A percentile compares a stretch with the other conserved stretches of the same genome.
Evolutionary conservation across 495 filamentous ascomycete species (phyloP).

Genomic region (Symbiotaphrina buchneri): DNA sequence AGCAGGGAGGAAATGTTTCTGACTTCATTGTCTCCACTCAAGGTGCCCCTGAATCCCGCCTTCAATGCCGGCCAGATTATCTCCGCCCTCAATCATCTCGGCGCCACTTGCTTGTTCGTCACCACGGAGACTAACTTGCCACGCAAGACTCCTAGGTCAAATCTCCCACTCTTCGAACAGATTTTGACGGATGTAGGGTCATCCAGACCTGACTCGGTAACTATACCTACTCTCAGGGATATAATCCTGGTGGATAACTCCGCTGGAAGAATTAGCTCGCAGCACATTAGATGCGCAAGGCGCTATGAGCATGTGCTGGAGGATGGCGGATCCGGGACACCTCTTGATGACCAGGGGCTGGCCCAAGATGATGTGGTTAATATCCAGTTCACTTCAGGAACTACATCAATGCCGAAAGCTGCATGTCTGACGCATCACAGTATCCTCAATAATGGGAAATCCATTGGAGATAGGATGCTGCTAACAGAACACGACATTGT

Average conservation of each 20-base stretch:
- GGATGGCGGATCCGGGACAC: constrained; percentile 14
- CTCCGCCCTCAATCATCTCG: constrained; percentile 55
- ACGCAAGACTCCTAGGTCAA: constrained; percentile 56
- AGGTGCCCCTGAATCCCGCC: constrained; percentile 78
- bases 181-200: constrained; percentile 35
- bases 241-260: constrained; percentile 75
- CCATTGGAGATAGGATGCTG: constrained; percentile 67
- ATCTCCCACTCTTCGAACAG: constrained; percentile 41
- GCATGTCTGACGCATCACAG: constrained; percentile 66
- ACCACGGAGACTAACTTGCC: constrained; percentile 70
- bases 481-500: constrained; percentile 49
- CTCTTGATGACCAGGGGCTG: constrained; percentile 23
- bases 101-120: constrained; percentile 56
- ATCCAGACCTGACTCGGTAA: constrained; percentile 31
- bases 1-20: background rate
- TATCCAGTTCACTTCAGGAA: constrained; percentile 94
- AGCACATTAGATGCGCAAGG: constrained; percentile 21
- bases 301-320: constrained; percentile 31
- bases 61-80: constrained; percentile 68
- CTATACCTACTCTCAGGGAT: constrained; percentile 42
- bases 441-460: constrained; percentile 77
- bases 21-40: background rate
- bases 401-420: constrained; percentile 76
- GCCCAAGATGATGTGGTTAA: constrained; percentile 57
- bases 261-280: constrained; percentile 25